Evolutionary conservation across 2,329 filamentous ascomycete species (phyloP), one percentile per base, ranked within the genome.

Genomic region (Zopfia rhizophila): DNA sequence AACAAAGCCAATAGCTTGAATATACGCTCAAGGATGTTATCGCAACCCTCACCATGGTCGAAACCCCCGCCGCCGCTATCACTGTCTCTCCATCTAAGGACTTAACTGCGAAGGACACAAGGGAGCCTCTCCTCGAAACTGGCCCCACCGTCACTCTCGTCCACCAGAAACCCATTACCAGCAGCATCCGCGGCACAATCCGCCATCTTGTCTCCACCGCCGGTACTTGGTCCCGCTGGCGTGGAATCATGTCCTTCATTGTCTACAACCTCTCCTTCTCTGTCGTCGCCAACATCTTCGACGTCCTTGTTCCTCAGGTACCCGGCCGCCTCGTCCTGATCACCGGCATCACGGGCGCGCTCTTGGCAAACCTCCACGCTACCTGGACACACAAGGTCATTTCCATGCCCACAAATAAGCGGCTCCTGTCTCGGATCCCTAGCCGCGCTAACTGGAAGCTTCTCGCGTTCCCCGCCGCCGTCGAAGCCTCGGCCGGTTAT

Each of bases 351-450:
- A 78, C 83, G 18, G 78, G 82, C 38, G 70, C 93, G 16, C 70
- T 82, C 14, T 76, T 89, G 22, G 82, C 87, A 25, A 88, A 88
- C 62, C 71, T 93, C 48, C 82, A 84, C 68, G 82, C 92, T 57
- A 82, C 84, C 40, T 96, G 91, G 91, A 89, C 91, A 3, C 91
- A 96, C 67, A 86, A 89, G 61, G 84, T 96, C 67, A 91, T 97
- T 65, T 86, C 90, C 2, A 78, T 84, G 40, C 84, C 85, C 4
- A 86, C 82, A 45, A 65, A 77, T 35, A 81, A 82, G 68, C 75
- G 75, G 33, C 65, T 72, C 58, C 91, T 87, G 78, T 76, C 80
- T 62, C 88, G 90, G 45, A 80, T 96, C 38, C 86, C 88, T 12
- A 74, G 84, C 32, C 83, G 85, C 68, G 78, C 79, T 64, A 79